These are phyloP conservation scores for Antarctomyces pellizariae DNA, from an alignment of 495 filamentous ascomycete genomes.

Conservation along the genomic window DNA sequence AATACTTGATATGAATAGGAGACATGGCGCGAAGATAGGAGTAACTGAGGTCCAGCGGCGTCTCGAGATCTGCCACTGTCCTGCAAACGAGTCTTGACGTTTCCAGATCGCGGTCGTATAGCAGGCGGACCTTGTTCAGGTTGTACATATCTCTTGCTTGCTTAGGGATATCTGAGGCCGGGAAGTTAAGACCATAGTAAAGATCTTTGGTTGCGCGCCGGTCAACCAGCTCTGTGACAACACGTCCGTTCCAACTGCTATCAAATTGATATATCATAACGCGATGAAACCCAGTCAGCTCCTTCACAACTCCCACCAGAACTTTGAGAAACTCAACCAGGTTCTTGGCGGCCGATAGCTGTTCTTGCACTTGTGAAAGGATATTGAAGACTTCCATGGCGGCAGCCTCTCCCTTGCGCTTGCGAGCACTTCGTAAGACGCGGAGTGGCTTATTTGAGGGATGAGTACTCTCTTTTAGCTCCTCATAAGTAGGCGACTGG, in stretches of 20 bases:
- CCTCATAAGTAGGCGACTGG: conserved; percentile 42
- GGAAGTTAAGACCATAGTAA: conserved; percentile 79
- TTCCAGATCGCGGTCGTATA: conserved; percentile 55
- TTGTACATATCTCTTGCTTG: conserved; percentile 68
- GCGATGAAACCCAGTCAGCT: conserved; percentile 79
- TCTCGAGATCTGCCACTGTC: conserved; percentile 48
- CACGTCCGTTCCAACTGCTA: conserved; percentile 53
- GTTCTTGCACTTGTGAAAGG: conserved; percentile 67
- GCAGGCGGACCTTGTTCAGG: conserved; percentile 53
- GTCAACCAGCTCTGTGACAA: conserved; percentile 76
- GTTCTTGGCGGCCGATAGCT: conserved; percentile 42
- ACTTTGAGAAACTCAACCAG: conserved; percentile 48
- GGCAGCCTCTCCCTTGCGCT: conserved; percentile 59
- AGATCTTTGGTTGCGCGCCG: conserved; percentile 58
- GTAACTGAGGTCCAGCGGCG: conserved; percentile 65
- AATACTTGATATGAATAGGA: conserved; percentile 72
- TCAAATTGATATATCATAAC: conserved; percentile 94
- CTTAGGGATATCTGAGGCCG: conserved; percentile 74
- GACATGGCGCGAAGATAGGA: conserved; percentile 78
- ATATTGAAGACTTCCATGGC: conserved; percentile 91
- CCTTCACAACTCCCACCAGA: conserved; percentile 57
- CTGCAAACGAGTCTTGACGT: conserved; percentile 69
- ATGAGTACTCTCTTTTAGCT: conserved; percentile 49
- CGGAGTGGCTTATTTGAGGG: conserved; percentile 55
- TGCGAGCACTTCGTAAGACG: conserved; percentile 53